Base-by-base conservation (phyloP, 345 rosid species). In the Populus nigra region DNA sequence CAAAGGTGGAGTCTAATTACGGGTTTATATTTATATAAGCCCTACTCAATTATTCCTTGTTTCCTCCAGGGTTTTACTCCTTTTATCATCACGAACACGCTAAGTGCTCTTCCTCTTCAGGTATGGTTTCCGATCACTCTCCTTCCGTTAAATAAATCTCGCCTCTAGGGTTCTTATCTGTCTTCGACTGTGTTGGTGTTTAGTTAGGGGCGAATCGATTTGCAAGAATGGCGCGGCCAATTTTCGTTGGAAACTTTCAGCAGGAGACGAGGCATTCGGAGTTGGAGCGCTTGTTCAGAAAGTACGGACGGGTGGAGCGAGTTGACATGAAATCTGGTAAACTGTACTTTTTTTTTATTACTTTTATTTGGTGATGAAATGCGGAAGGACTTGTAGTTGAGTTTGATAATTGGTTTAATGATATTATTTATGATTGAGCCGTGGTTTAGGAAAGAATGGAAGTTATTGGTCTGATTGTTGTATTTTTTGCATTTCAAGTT, bases 261-360 rank as follows among this genome's bases (percentile, higher is more conserved):
- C 89, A 85, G 79, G 96, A 91, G 7, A 91, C 94, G 69, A 92
- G 97, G 29, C 98, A 90, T 10, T 86, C 93, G 5, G 97, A 94
- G 73, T 82, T 92, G 65, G 97, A 94, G 68, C 87, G 94, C 8
- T 57, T 91, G 29, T 92, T 92, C 82, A 75, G 91, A 78, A 94
- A 90, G 83, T 88, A 88, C 59, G 96, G 98, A 73, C 88, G 91
- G 65, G 89, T 90, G 63, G 97, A 94, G 72, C 89, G 98, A 0
- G 91, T 92, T 5, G 97, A 94, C 78, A 94, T 92, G 91, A 92
- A 94, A 89, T 90, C 97, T 87, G 97, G 98, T 92, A 87, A 82
- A 25, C 15, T n/a, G 61, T 71, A 23, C 33, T 7, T 39, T 4
- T 15, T 47, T 16, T 27, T 3, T 12, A 27, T 72, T 3, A n/a